A percentile compares a stretch with the other conserved stretches of the same genome.
phyloP scores from a whole-genome alignment of 495 filamentous ascomycete genomes.

The Trichoderma erinaceum region DNA sequence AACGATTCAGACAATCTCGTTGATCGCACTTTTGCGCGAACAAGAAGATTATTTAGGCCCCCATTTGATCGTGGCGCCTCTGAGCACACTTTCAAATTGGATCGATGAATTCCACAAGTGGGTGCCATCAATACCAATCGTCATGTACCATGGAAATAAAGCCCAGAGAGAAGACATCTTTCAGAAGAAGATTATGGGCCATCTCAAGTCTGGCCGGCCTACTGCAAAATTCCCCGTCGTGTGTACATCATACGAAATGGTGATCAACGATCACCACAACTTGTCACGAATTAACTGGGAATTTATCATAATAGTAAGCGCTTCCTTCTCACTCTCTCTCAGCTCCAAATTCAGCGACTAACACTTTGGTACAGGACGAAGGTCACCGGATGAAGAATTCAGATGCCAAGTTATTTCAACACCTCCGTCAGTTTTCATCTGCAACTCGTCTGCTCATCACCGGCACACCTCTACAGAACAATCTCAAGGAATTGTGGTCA shows the following conservation, averaged over 20 bases:
- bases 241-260: constrained; percentile 92
- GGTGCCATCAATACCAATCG: constrained; percentile 77
- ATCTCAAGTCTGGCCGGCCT: constrained; percentile 38
- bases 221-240: constrained; percentile 75
- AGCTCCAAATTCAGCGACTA: neutral
- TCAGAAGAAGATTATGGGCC: constrained; percentile 54
- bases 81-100: constrained; percentile 94
- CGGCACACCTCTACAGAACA: constrained; percentile 93
- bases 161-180: constrained; percentile 67
- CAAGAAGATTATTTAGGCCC: constrained; percentile 74
- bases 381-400: constrained; percentile 97
- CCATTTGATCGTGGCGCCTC: constrained; percentile 80
- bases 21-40: constrained; percentile 84
- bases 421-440: constrained; percentile 79
- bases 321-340: neutral
- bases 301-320: constrained; percentile 85
- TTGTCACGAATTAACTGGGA: constrained; percentile 83
- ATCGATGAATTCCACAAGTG: constrained; percentile 89
- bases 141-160: constrained; percentile 84
- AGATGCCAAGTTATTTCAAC: constrained; percentile 83
- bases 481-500: constrained; percentile 92
- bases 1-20: constrained; percentile 87
- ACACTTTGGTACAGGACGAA: constrained; percentile 57
- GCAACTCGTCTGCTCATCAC: constrained; percentile 89
- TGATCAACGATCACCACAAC: constrained; percentile 78